Percentiles rank a stretch among this genome's conserved stretches.
These are phyloP conservation scores for Cucumis cinereus DNA, from an alignment of 306 rosid species.

Conservation along the genomic window DNA sequence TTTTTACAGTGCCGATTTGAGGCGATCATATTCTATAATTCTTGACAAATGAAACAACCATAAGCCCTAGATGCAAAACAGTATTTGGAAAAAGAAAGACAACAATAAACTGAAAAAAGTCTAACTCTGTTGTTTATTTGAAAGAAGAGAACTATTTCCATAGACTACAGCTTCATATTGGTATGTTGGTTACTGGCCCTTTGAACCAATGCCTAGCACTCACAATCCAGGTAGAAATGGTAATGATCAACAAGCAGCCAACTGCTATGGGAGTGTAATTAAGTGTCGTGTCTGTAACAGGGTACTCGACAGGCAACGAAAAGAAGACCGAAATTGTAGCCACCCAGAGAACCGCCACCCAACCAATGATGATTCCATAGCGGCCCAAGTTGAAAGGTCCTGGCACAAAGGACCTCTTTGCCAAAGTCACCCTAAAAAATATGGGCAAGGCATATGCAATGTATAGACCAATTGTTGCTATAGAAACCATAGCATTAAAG, in stretches of 20 bases:
- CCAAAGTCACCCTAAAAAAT: slow-evolving; percentile 79
- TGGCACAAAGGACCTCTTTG: slow-evolving; percentile 38
- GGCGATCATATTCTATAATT: neutral
- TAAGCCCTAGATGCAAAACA: neutral
- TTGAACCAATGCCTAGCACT: slow-evolving; percentile 66
- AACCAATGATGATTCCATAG: slow-evolving; percentile 51
- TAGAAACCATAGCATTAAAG: slow-evolving; percentile 89
- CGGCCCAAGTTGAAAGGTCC: slow-evolving; percentile 88
- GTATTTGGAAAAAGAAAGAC: neutral
- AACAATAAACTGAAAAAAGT: neutral
- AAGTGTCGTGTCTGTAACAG: slow-evolving; percentile 52
- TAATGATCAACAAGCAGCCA: slow-evolving; percentile 56
- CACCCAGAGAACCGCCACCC: slow-evolving; percentile 90
- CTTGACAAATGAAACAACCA: neutral
- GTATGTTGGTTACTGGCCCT: slow-evolving; percentile 68
- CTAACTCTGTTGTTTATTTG: neutral
- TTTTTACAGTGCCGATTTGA: neutral
- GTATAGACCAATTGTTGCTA: slow-evolving; percentile 80
- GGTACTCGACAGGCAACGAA: slow-evolving; percentile 79
- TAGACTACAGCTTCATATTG: slow-evolving; percentile 15
- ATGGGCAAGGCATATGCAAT: slow-evolving; percentile 91
- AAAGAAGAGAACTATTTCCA: neutral
- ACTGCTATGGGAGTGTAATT: slow-evolving; percentile 93
- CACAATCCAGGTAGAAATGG: slow-evolving; percentile 52
- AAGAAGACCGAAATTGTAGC: slow-evolving; percentile 60